Evolutionary conservation across 495 filamentous ascomycete genomes (phyloP).

Genomic region (Aspergillus nidulans): DNA sequence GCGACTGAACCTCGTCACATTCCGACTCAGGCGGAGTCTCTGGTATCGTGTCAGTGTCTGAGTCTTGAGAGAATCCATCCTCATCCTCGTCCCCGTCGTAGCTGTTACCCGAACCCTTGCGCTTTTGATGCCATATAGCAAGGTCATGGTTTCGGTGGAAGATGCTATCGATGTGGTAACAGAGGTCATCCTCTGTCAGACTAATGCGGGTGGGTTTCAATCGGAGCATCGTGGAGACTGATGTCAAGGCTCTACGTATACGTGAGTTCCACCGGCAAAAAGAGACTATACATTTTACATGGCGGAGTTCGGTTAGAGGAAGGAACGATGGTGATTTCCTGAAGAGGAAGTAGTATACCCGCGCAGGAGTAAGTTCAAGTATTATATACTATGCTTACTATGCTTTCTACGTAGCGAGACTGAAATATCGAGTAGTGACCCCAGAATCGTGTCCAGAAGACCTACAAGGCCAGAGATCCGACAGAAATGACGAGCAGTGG

Average conservation of each 20-base stretch:
- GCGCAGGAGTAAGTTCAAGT: background rate
- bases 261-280: background rate
- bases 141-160: slow-evolving; percentile 15
- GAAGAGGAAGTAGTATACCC: slow-evolving; percentile 6
- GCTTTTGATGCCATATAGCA: slow-evolving; percentile 16
- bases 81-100: slow-evolving; percentile 10
- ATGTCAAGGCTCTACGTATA: background rate
- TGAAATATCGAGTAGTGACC: background rate
- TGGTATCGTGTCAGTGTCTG: slow-evolving; percentile 5
- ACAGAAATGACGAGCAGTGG: slow-evolving; percentile 6
- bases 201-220: slow-evolving; percentile 48
- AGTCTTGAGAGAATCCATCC: slow-evolving; percentile 9
- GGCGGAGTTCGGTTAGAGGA: background rate
- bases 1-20: background rate
- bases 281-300: background rate
- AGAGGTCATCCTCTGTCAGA: slow-evolving; percentile 51
- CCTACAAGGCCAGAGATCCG: no score
- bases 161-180: slow-evolving; percentile 22
- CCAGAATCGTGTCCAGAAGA: no score
- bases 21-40: slow-evolving; percentile 3
- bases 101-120: slow-evolving; percentile 15
- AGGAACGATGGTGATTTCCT: slow-evolving; percentile 6
- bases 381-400: background rate
- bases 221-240: slow-evolving; percentile 47
- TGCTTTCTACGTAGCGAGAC: background rate